These are phyloP conservation scores for Ophiocordyceps polyrhachis-furcata DNA, from an alignment of 2,329 filamentous ascomycete species.

Conservation along the genomic window DNA sequence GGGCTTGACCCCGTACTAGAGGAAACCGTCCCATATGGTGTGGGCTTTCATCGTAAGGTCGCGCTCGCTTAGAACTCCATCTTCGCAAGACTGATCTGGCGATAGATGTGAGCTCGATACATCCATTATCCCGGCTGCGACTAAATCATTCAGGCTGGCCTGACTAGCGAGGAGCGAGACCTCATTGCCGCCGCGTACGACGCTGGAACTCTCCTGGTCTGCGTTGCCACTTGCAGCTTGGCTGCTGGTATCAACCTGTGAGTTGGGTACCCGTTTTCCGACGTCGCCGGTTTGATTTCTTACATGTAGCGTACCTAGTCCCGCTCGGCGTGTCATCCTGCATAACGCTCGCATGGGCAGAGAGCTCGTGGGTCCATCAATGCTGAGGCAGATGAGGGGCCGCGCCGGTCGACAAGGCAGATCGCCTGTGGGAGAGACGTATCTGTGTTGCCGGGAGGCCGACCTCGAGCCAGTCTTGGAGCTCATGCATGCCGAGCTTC, in stretches of 20 bases:
- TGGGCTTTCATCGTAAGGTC: constrained; percentile 52
- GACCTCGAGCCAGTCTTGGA: constrained; percentile 54
- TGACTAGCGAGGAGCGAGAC: constrained; percentile 60
- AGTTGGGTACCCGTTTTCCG: constrained; percentile 2
- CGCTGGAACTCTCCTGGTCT: constrained; percentile 44
- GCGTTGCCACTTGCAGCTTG: constrained; percentile 60
- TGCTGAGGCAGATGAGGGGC: constrained; percentile 67
- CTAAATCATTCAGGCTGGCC: constrained; percentile 30
- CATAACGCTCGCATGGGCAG: constrained; percentile 60
- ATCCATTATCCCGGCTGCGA: background rate
- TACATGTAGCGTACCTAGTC: constrained; percentile 14
- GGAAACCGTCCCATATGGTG: constrained; percentile 44
- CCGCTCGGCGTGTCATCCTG: constrained; percentile 54
- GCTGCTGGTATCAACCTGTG: constrained; percentile 66
- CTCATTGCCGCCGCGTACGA: constrained; percentile 55
- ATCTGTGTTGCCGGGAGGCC: constrained; percentile 49
- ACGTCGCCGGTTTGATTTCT: constrained; percentile 1
- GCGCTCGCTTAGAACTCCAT: background rate
- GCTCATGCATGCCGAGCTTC: constrained; percentile 54
- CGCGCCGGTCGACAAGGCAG: constrained; percentile 64
- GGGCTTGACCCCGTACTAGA: constrained; percentile 48
- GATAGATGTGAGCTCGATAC: constrained; percentile 17
- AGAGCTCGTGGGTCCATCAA: constrained; percentile 57
- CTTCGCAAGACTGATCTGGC: background rate
- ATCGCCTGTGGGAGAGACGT: constrained; percentile 59